Conservation (phyloP, 2,329 filamentous ascomycete species). For the Epichloe typhina region DNA sequence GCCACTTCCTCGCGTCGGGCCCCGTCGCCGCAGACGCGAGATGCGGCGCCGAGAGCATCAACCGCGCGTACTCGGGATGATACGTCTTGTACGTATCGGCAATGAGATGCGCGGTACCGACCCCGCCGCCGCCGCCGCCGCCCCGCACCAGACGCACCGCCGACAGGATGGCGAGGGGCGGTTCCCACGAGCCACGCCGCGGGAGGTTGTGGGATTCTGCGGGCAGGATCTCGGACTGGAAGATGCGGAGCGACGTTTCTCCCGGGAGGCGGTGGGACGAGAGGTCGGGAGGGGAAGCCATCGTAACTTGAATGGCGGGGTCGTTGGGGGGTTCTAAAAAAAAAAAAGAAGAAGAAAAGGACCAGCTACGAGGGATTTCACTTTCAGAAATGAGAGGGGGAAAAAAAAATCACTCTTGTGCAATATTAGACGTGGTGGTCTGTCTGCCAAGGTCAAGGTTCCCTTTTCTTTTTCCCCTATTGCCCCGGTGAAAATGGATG, state of each 20-base stretch:
- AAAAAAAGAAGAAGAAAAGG: no score
- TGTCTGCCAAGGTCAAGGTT: no score
- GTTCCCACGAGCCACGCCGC: constrained; percentile 3
- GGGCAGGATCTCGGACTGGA: constrained; percentile 19
- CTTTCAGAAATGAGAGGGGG: not conserved
- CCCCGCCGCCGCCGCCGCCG: not conserved
- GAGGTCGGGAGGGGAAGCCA: constrained; percentile 14
- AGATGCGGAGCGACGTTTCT: constrained; percentile 18
- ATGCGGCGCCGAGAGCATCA: constrained; percentile 17
- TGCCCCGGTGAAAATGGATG: no score
- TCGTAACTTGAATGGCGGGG: not conserved
- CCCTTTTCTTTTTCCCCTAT: no score
- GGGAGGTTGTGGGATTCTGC: constrained; percentile 17
- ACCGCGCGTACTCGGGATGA: constrained; percentile 27
- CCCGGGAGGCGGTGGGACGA: constrained; percentile 20
- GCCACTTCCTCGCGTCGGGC: constrained; percentile 30
- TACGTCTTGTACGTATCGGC: constrained; percentile 36
- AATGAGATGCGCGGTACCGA: constrained; percentile 26
- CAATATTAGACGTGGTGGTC: no score
- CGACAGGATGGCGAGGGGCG: constrained; percentile 24
- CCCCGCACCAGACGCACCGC: constrained; percentile 14
- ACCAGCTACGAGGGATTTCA: no score
- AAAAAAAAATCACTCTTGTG: no score
- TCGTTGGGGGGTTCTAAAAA: no score
- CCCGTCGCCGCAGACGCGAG: constrained; percentile 27